Conservation (phyloP, 129 eudicot species). For the Deinandra increscens region DNA sequence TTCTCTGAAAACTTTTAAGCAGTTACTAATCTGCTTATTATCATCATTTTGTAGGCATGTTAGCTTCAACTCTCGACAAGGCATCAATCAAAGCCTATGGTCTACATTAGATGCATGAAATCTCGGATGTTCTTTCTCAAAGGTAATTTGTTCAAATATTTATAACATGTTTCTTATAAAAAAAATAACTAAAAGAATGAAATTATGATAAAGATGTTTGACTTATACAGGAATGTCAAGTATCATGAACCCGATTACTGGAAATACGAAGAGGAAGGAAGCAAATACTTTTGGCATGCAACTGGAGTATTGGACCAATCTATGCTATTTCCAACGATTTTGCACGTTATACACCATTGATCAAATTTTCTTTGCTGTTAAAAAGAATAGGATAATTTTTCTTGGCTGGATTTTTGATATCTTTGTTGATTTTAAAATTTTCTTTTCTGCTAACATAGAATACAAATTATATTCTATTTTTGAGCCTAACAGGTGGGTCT, state of each 20-base stretch:
- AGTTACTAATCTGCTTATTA: background rate
- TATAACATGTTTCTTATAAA: background rate
- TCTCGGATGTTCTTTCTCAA: slow-evolving; percentile 63
- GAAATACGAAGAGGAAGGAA: slow-evolving; percentile 73
- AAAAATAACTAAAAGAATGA: background rate
- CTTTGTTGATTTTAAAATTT: no score
- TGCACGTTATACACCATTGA: no score
- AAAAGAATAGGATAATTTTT: no score
- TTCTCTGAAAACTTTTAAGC: background rate
- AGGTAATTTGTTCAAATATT: slow-evolving; percentile 31
- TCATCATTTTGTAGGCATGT: slow-evolving; percentile 40
- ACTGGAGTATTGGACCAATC: slow-evolving; percentile 70
- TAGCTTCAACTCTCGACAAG: slow-evolving; percentile 58
- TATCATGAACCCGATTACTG: slow-evolving; percentile 72
- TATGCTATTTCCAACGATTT: slow-evolving; percentile 63
- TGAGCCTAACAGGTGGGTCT: no score
- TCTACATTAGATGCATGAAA: slow-evolving; percentile 68
- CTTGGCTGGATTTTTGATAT: no score
- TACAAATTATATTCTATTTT: no score
- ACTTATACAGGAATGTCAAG: slow-evolving; percentile 45
- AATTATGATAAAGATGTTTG: background rate
- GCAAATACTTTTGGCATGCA: slow-evolving; percentile 67
- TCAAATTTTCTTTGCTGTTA: no score
- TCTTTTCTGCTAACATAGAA: no score
- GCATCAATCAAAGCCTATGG: slow-evolving; percentile 52